Evolutionary conservation across 345 rosid genomes (phyloP).

Genomic region (Tarenaya hassleriana): DNA sequence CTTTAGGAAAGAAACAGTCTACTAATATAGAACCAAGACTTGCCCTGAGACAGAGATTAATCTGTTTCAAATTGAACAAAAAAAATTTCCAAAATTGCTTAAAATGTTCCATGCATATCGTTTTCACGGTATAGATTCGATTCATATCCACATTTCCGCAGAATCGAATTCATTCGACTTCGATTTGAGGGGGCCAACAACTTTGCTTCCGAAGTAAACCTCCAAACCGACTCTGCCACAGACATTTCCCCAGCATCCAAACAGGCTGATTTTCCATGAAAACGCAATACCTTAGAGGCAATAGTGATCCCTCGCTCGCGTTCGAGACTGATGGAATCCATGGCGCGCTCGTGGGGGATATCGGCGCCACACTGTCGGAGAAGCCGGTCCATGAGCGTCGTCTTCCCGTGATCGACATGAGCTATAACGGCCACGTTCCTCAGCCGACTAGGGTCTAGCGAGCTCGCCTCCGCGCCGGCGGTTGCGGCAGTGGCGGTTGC

Average conservation of each 20-base stretch:
- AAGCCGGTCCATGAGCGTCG: conserved; percentile 93
- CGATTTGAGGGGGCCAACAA: neutral
- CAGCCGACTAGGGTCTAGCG: conserved; percentile 63
- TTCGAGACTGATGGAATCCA: conserved; percentile 96
- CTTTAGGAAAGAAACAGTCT: too few relatives aligned
- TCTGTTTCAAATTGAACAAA: too few relatives aligned
- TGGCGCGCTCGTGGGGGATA: conserved; percentile 95
- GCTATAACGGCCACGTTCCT: conserved; percentile 97
- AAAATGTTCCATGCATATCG: too few relatives aligned
- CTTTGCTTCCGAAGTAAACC: neutral
- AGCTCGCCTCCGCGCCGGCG: conserved; percentile 31
- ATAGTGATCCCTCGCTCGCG: conserved; percentile 97
- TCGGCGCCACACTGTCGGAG: conserved; percentile 98
- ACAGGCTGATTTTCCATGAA: neutral
- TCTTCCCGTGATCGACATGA: conserved; percentile 97
- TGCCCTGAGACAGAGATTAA: too few relatives aligned
- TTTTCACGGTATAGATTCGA: too few relatives aligned
- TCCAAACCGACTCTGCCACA: neutral
- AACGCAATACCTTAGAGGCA: conserved; percentile 61
- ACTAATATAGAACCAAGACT: too few relatives aligned
- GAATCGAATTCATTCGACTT: too few relatives aligned
- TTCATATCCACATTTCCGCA: too few relatives aligned
- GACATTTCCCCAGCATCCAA: neutral
- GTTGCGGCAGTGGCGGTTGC: conserved; percentile 40
- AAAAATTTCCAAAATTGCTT: too few relatives aligned